These are phyloP conservation scores for Aspergillus brunneoviolaceus DNA, from an alignment of 2,329 filamentous ascomycete species.

Conservation along the genomic window DNA sequence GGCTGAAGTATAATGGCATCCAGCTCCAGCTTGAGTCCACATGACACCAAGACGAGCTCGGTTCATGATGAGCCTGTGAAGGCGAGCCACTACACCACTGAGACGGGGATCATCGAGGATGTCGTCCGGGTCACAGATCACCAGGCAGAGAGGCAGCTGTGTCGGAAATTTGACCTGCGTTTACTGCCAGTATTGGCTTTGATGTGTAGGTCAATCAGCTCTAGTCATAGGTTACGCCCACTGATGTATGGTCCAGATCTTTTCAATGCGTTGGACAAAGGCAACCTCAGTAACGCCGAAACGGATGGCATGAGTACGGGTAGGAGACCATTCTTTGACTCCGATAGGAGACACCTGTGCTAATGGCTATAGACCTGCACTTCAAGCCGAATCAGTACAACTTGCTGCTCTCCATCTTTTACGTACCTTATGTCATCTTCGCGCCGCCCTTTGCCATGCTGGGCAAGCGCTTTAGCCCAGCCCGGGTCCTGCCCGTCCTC, in stretches of 20 bases:
- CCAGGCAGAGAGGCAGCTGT: constrained; percentile 50
- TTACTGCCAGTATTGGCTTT: constrained; percentile 58
- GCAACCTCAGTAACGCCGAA: constrained; percentile 57
- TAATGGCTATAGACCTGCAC: constrained; percentile 45
- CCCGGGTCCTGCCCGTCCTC: constrained; percentile 63
- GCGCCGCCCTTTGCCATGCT: constrained; percentile 65
- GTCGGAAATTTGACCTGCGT: constrained; percentile 53
- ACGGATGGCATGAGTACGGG: constrained; percentile 51
- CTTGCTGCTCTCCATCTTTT: constrained; percentile 69
- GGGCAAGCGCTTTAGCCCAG: constrained; percentile 67
- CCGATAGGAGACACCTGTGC: neutral
- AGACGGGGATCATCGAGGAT: constrained; percentile 24
- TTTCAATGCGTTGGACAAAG: constrained; percentile 54
- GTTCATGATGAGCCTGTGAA: constrained; percentile 14
- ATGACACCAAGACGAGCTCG: neutral
- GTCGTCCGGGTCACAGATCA: constrained; percentile 42
- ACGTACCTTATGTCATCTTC: constrained; percentile 70
- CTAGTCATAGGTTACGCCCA: neutral
- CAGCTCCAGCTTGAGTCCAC: neutral
- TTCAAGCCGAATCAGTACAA: constrained; percentile 68
- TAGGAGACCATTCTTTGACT: constrained; percentile 15
- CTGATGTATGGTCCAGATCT: constrained; percentile 44
- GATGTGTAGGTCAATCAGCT: constrained; percentile 49
- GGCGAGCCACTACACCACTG: constrained; percentile 10
- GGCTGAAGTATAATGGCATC: neutral